Conservation (phyloP, 208 protist species). For the Naegleria gruberi region DNA sequence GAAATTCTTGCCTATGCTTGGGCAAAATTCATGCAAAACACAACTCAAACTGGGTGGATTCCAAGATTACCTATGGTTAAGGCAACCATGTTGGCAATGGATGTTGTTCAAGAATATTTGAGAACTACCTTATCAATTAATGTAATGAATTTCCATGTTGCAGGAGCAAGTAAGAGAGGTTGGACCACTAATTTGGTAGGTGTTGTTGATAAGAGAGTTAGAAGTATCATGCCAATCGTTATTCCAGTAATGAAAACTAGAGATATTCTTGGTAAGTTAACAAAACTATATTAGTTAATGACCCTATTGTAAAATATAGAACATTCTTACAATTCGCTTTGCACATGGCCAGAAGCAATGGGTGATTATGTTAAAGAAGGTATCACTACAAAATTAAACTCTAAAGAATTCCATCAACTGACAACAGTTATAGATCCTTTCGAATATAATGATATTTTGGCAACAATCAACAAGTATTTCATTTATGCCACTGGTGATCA, state of each 20-base stretch:
- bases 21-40: neutral
- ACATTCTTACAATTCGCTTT: neutral
- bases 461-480: neutral
- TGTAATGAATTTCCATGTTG: neutral
- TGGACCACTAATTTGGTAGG: neutral
- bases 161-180: neutral
- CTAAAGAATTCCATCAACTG: neutral
- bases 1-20: neutral
- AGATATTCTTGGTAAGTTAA: neutral
- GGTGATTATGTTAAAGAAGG: neutral
- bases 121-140: neutral
- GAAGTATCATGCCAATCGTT: neutral
- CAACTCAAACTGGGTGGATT: neutral
- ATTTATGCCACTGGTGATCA: neutral
- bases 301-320: too few species aligned
- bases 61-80: neutral
- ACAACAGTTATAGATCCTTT: neutral
- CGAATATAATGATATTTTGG: neutral
- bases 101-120: neutral
- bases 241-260: neutral
- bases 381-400: neutral
- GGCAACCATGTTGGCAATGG: neutral
- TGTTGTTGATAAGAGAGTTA: neutral
- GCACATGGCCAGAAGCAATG: neutral
- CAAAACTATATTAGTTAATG: too few species aligned